These are phyloP conservation scores for Cyclaneusma minus DNA, from an alignment of 2,329 filamentous ascomycete genomes.

Conservation along the genomic window DNA sequence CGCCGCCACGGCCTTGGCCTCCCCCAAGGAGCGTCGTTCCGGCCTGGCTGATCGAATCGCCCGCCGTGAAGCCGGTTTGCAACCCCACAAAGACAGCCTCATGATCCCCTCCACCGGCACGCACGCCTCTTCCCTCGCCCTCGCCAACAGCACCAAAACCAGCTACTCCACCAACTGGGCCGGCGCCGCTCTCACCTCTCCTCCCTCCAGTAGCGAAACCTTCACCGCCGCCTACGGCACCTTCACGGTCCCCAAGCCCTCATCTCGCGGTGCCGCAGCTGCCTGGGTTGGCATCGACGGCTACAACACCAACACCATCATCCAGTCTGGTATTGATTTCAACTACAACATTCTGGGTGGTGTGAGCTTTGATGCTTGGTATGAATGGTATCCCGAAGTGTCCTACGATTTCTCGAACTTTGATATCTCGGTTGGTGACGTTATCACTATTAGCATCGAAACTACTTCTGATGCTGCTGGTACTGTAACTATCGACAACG, in stretches of 20 bases:
- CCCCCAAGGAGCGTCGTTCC: conserved; percentile 26
- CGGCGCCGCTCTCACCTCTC: conserved; percentile 31
- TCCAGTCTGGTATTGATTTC: conserved; percentile 40
- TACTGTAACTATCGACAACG: conserved; percentile 28
- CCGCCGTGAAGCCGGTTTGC: no score
- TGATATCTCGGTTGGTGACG: conserved; percentile 27
- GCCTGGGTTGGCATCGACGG: conserved; percentile 49
- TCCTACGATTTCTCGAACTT: conserved; percentile 34
- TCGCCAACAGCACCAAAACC: conserved; percentile 25
- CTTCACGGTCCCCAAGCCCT: conserved; percentile 35
- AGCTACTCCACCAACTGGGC: conserved; percentile 42
- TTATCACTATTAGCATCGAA: conserved; percentile 23
- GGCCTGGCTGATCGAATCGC: no score
- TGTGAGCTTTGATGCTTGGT: conserved; percentile 35
- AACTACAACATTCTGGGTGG: conserved; percentile 23
- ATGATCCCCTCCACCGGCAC: conserved; percentile 17
- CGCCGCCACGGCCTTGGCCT: conserved; percentile 27
- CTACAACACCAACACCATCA: conserved; percentile 28
- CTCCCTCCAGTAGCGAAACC: conserved; percentile 25
- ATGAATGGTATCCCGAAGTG: conserved; percentile 44
- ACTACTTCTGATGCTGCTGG: conserved; percentile 24
- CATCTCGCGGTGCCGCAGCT: conserved; percentile 28
- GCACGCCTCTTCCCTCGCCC: conserved; percentile 15
- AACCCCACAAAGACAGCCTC: conserved; percentile 16
- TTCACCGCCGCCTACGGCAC: conserved; percentile 36